Conservation (phyloP, 2,329 filamentous ascomycete species). For the Colletotrichum endophyticum region DNA sequence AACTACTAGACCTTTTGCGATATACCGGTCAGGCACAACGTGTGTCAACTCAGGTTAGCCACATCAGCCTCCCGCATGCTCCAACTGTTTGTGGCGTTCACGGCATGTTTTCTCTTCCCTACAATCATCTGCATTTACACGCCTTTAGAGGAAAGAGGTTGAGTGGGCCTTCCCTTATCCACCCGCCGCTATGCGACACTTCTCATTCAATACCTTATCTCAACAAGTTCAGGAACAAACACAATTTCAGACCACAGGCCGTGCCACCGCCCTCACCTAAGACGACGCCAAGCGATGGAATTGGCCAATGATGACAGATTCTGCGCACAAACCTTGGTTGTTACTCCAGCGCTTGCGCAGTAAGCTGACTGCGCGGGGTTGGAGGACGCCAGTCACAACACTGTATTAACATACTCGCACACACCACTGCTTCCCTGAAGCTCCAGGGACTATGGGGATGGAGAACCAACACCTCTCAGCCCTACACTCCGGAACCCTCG, state of each 20-base stretch:
- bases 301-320: not conserved
- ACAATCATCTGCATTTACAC: not conserved
- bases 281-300: not conserved
- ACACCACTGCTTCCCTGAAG: not conserved
- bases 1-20: not conserved
- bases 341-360: not conserved
- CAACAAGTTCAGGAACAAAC: not conserved
- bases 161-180: not conserved
- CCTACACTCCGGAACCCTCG: not conserved
- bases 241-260: not conserved
- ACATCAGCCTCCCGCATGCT: not conserved
- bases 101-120: not conserved
- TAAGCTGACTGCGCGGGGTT: slow-evolving; percentile 4
- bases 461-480: not conserved
- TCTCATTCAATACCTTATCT: not conserved
- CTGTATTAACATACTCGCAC: not conserved
- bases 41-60: not conserved
- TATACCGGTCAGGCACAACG: not conserved
- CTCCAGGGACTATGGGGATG: not conserved
- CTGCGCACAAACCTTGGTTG: not conserved
- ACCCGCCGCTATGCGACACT: not conserved
- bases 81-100: not conserved
- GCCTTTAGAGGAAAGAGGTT: not conserved
- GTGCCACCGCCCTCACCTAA: not conserved
- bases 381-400: not conserved